Evolutionary conservation across 352 stramenopile genomes (phyloP).

Genomic region (Plasmopara viticola): DNA sequence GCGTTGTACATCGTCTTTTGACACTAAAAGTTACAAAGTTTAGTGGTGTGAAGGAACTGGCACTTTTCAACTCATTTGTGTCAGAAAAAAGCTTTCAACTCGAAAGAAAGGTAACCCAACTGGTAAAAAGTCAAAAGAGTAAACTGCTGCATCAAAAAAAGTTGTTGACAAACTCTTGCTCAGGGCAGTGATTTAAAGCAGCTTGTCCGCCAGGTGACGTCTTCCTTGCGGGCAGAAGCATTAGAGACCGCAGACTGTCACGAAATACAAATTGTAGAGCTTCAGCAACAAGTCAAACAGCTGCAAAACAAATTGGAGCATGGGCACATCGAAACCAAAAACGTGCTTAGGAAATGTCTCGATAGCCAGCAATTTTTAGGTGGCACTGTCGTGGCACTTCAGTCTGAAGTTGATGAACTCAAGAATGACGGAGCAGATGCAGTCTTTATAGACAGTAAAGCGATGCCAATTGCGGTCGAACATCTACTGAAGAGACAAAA

Average conservation of each 20-base stretch:
- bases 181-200: slow-evolving; percentile 29
- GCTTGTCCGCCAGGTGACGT: slow-evolving; percentile 21
- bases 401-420: slow-evolving; percentile 42
- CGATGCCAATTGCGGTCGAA: slow-evolving; percentile 25
- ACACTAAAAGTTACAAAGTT: not conserved
- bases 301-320: slow-evolving; percentile 14
- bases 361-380: slow-evolving; percentile 61
- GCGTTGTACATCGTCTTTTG: not conserved
- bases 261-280: slow-evolving; percentile 8
- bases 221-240: slow-evolving; percentile 17
- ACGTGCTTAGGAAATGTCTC: slow-evolving; percentile 43
- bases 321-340: slow-evolving; percentile 37
- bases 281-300: slow-evolving; percentile 19
- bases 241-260: slow-evolving; percentile 6
- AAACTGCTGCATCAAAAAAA: not conserved
- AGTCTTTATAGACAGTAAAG: slow-evolving; percentile 3
- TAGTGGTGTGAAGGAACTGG: slow-evolving; percentile 34
- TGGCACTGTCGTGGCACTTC: slow-evolving; percentile 45
- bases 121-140: slow-evolving; percentile 21
- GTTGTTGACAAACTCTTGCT: not conserved
- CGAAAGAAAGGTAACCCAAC: slow-evolving; percentile 32
- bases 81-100: slow-evolving; percentile 53
- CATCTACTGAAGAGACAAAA: slow-evolving; percentile 45
- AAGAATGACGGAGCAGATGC: slow-evolving; percentile 9
- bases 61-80: slow-evolving; percentile 42